Evolutionary conservation across 768 basidiomycete species (phyloP), one percentile per base, ranked within the genome.

Genomic region (Lentinula boryana): DNA sequence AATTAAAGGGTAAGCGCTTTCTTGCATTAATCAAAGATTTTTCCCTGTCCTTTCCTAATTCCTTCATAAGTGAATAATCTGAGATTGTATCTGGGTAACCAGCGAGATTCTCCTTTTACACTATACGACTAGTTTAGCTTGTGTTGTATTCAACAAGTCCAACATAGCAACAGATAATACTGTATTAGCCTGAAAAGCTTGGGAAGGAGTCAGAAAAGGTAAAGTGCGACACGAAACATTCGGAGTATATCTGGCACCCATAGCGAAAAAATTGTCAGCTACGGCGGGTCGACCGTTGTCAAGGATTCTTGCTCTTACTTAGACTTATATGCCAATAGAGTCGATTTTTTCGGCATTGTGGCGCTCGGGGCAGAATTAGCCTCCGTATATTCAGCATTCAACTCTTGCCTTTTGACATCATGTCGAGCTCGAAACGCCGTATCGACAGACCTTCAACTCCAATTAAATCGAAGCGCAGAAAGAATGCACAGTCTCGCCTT

Each of bases 371-470:
- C 8, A 52, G 35, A 52, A 52, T 32, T 18, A 33, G 33, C 8
- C 33, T 55, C 33, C 33, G 38, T 8, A n/a, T 31, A 32, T 36
- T 35, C 10, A 10, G 8, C 53, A 6, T 18, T 31, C 36, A 38
- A 38, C 38, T 40, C 55, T 54, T 54, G 18, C 36, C 53, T 54
- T 40, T n/a, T 54, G 53, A 54, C 55, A 56, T 56, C 40, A 58
- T 50, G 48, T 48, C 57, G n/a, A 38, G 31, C 44, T 60, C 50
- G 36, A 60, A 60, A 52, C 58, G 58, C 35, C 48, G 44, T 35
- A 31, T 50, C 32, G 27, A 43, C 18, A 49, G 44, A 33, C 32
- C 44, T 59, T 35, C 33, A 44, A 35, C 58, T 31, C 50, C 50
- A 18, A 27, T 12, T 41, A 38, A 49, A 5, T 52, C 50, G 23